phyloP scores from a whole-genome alignment of 2,329 filamentous ascomycete species.

The Claviceps pazoutovae region DNA sequence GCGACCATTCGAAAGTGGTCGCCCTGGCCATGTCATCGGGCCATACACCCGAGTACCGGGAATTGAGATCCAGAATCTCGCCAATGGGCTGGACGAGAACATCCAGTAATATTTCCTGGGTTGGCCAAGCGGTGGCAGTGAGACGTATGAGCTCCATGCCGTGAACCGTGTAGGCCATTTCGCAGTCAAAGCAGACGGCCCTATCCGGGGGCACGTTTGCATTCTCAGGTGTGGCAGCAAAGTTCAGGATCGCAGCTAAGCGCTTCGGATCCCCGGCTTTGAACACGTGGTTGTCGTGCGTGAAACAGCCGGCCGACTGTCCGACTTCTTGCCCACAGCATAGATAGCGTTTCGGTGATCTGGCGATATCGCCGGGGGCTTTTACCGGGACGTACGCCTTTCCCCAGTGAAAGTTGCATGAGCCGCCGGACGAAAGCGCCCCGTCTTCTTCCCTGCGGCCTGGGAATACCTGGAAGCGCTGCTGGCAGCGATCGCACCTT shows the following conservation, averaged over 20 bases:
- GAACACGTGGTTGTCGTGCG: conserved; percentile 66
- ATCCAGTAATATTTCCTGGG: conserved; percentile 61
- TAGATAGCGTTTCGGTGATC: conserved; percentile 48
- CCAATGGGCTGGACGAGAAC: conserved; percentile 74
- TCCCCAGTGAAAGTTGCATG: conserved; percentile 71
- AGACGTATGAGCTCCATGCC: conserved; percentile 83
- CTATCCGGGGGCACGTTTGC: conserved; percentile 32
- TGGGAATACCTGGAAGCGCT: conserved; percentile 84
- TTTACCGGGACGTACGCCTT: conserved; percentile 47
- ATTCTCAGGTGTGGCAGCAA: conserved; percentile 62
- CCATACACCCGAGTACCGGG: conserved; percentile 76
- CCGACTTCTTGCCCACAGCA: conserved; percentile 72
- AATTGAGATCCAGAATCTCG: conserved; percentile 80
- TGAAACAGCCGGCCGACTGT: conserved; percentile 60
- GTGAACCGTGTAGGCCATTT: conserved; percentile 89
- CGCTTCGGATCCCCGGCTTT: conserved; percentile 65
- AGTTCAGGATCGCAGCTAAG: conserved; percentile 67
- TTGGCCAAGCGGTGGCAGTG: conserved; percentile 79
- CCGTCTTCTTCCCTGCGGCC: conserved; percentile 67
- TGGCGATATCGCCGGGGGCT: conserved; percentile 41
- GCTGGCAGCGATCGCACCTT: conserved; percentile 72
- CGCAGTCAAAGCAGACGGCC: conserved; percentile 82
- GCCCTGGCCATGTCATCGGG: conserved; percentile 63
- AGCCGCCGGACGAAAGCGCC: conserved; percentile 59
- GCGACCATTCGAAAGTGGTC: conserved; percentile 31